Base-by-base conservation (phyloP, 306 rosid species). In the Vigna mungo region DNA sequence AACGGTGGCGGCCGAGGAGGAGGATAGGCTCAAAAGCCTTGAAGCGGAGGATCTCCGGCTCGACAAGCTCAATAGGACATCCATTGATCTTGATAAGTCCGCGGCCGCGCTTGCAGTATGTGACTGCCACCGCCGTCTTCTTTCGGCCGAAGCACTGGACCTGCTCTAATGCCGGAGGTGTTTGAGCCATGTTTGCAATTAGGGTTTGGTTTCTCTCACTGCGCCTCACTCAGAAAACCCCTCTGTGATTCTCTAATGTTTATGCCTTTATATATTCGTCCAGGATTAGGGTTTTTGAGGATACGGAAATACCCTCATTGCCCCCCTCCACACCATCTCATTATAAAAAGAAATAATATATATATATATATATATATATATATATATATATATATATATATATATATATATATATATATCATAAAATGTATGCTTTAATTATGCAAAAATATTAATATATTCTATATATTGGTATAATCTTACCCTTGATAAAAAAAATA, bases 21-120 rank as follows among this genome's bases (percentile, higher is more conserved):
- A 88, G 91, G 74, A 92, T 89, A 0, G 96, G 97, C 78, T 92
- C 96, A 69, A 74, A 83, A 2, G 96, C 96, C 92, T 92, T 92
- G 91, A 92, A 87, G 3, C 92, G 87, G n/a, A 92, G 97, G 78
- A 89, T 89, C 88, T 92, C 97, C 1, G 96, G 93, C 87, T 92
- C 83, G 2, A 89, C 86, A 0, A 92, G 91, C 78, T 90, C 96
- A 52, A 92, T 92, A 0, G 96, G 97, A 78, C 86, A 85, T 2
- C 97, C 97, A 2, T 92, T 92, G 83, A 92, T 87, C 87, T 92
- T 92, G 80, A 92, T 90, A 16, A 92, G 87, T 0, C 97, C 93
- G 0, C 89, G 84, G 0, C 97, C 96, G 12, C 88, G 85, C 85
- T 92, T 92, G 88, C 97, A 92, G 88, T 92, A 78, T 1, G 97